Percentiles rank a stretch among this genome's conserved stretches.
Conservation (phyloP, 2,329 filamentous ascomycete species). For the Fusarium haematococcum region DNA sequence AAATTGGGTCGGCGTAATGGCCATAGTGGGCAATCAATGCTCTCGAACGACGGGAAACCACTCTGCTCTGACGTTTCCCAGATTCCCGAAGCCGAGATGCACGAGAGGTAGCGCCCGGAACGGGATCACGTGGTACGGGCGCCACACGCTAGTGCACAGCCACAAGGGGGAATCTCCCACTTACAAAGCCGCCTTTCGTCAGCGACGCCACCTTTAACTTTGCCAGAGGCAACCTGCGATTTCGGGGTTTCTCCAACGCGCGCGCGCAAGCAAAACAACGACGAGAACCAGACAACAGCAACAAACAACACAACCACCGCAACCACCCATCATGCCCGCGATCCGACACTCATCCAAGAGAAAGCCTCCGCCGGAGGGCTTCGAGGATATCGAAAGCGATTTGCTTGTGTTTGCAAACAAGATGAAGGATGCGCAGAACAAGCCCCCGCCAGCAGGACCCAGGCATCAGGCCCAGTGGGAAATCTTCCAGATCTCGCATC, state of each 20-base stretch:
- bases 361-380: constrained; percentile 87
- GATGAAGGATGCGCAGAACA: constrained; percentile 96
- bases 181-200: constrained; percentile 37
- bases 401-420: constrained; percentile 88
- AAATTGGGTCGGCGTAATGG: constrained; percentile 93
- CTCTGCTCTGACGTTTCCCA: constrained; percentile 48
- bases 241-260: constrained; percentile 8
- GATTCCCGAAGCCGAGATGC: constrained; percentile 42
- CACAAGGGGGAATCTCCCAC: constrained; percentile 33
- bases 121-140: constrained; percentile 44
- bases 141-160: constrained; percentile 39
- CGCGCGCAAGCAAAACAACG: neutral
- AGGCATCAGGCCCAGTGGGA: constrained; percentile 96
- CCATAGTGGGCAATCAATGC: constrained; percentile 70
- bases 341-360: constrained; percentile 80
- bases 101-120: constrained; percentile 38
- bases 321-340: constrained; percentile 71
- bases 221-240: constrained; percentile 7
- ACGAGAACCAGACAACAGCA: neutral
- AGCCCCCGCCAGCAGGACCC: constrained; percentile 80
- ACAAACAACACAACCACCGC: constrained; percentile 2
- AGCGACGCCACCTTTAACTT: constrained; percentile 26
- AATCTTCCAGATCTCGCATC: constrained; percentile 96
- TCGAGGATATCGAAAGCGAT: constrained; percentile 88
- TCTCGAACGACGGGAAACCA: constrained; percentile 44